A percentile compares a stretch with the other conserved stretches of the same genome.
Evolutionary conservation across 2,329 filamentous ascomycete species (phyloP).

Genomic region (Emergomyces pasteurianus): DNA sequence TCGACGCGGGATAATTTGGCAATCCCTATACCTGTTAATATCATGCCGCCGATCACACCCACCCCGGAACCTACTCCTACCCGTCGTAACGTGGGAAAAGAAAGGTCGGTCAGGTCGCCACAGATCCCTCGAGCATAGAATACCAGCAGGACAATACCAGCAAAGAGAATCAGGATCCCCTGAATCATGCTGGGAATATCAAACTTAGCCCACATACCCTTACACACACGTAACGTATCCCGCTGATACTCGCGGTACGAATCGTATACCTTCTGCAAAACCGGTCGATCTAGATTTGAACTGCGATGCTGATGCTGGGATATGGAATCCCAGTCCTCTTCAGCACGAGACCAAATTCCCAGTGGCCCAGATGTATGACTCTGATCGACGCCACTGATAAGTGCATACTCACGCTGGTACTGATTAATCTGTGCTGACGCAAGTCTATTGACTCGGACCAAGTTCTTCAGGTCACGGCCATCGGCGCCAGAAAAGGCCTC

Average conservation of each 20-base stretch:
- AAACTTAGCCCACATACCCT: slow-evolving; percentile 81
- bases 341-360: slow-evolving; percentile 49
- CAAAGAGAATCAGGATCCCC: slow-evolving; percentile 59
- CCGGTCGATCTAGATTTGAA: slow-evolving; percentile 21
- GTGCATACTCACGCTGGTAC: slow-evolving; percentile 76
- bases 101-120: slow-evolving; percentile 43
- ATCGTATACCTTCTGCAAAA: slow-evolving; percentile 35
- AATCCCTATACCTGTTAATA: slow-evolving; percentile 14
- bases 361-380: slow-evolving; percentile 44
- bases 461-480: slow-evolving; percentile 55
- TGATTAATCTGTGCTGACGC: slow-evolving; percentile 75
- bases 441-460: slow-evolving; percentile 65
- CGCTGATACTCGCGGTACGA: slow-evolving; percentile 64
- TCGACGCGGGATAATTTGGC: slow-evolving; percentile 23
- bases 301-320: slow-evolving; percentile 21
- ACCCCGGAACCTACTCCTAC: slow-evolving; percentile 38
- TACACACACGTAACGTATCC: slow-evolving; percentile 67
- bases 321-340: slow-evolving; percentile 40
- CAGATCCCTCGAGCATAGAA: slow-evolving; percentile 55
- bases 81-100: slow-evolving; percentile 40
- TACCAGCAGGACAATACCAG: slow-evolving; percentile 56
- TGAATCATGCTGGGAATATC: slow-evolving; percentile 75
- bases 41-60: slow-evolving; percentile 26
- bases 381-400: slow-evolving; percentile 56
- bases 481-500: slow-evolving; percentile 71